Conservation (phyloP, 805 yeast genomes). For the Pichia occidentalis region DNA sequence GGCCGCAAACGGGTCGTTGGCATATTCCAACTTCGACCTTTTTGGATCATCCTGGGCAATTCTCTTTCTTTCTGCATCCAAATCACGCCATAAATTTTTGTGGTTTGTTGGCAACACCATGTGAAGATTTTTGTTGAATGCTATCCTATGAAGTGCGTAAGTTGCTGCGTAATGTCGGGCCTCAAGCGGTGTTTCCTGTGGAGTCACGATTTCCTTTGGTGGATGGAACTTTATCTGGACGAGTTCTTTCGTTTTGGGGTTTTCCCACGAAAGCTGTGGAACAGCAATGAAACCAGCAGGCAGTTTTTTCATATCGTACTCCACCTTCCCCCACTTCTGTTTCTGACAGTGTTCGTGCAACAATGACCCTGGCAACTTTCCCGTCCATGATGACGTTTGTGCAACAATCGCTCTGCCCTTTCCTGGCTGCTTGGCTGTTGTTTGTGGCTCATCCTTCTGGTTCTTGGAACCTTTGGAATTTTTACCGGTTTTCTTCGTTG, state of each 20-base stretch:
- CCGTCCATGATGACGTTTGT: conserved; percentile 83
- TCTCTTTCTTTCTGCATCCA: conserved; percentile 55
- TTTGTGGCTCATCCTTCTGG: conserved; percentile 4
- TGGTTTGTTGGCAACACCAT: conserved; percentile 85
- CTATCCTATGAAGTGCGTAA: conserved; percentile 71
- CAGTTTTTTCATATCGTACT: conserved; percentile 55
- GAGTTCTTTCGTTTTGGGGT: conserved; percentile 73
- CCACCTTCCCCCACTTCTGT: conserved; percentile 83
- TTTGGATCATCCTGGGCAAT: conserved; percentile 40
- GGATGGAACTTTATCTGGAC: conserved; percentile 53
- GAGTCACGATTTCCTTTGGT: conserved; percentile 41
- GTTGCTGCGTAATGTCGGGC: conserved; percentile 92
- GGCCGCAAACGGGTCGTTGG: conserved; percentile 71
- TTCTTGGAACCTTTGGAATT: conserved; percentile 5
- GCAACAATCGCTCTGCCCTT: conserved; percentile 44
- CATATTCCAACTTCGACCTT: conserved; percentile 48
- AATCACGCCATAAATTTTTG: conserved; percentile 66
- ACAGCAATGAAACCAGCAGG: conserved; percentile 55
- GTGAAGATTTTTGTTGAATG: conserved; percentile 74
- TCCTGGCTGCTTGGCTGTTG: conserved; percentile 10
- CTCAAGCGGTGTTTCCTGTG: conserved; percentile 78
- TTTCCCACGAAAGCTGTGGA: conserved; percentile 60
- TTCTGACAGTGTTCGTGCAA: conserved; percentile 84
- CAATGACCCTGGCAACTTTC: conserved; percentile 82
- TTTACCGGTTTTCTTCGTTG: conserved; percentile 14